Base-by-base conservation (phyloP, 2,329 filamentous ascomycete genomes). In the Domatiomyces catenatus region DNA sequence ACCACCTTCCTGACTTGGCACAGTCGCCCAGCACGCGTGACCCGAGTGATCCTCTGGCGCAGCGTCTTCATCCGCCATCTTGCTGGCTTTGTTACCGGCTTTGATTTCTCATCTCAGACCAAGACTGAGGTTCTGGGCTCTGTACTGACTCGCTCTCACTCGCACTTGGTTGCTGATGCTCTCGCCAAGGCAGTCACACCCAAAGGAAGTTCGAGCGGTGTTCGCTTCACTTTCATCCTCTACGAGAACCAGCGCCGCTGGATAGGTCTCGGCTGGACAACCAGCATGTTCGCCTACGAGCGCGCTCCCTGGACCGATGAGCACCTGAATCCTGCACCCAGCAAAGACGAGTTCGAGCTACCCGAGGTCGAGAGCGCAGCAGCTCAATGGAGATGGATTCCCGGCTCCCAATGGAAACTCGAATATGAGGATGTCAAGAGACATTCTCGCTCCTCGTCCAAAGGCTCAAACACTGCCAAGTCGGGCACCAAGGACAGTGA, bases 161-260 rank as follows among this genome's bases (percentile, higher is more conserved):
- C 62, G 62, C 5, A 15, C 62, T 18, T 57, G 63, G 36, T 64
- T 69, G 46, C 57, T 63, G 44, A 60, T 68, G 28, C 67, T 66
- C 12, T 66, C 68, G 36, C 64, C 67, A 67, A 75, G 28, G 69
- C 71, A 15, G 71, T 72, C 18, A 55, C 54, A 36, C 69, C 69
- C 53, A 64, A 61, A 48, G 58, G 70, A 55, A 60, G 66, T 56
- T 82, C 84, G 3, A 79, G 87, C 0, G 88, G 89, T 1, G 86
- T 98, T 12, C 85, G 88, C 44, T 98, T 98, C 62, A 98, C 92
- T 0, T 98, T 98, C 56, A 89, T 92, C 46, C 75, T 98, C 2
- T 96, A 89, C 62, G 92, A 98, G 65, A 98, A 98, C 60, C 92
- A 98, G 66, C 79, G 92, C 43, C 79, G 92, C 48, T 98, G 92